These are phyloP conservation scores for Alternaria sp. DNA, from an alignment of 2,329 filamentous ascomycete species.

Conservation along the genomic window DNA sequence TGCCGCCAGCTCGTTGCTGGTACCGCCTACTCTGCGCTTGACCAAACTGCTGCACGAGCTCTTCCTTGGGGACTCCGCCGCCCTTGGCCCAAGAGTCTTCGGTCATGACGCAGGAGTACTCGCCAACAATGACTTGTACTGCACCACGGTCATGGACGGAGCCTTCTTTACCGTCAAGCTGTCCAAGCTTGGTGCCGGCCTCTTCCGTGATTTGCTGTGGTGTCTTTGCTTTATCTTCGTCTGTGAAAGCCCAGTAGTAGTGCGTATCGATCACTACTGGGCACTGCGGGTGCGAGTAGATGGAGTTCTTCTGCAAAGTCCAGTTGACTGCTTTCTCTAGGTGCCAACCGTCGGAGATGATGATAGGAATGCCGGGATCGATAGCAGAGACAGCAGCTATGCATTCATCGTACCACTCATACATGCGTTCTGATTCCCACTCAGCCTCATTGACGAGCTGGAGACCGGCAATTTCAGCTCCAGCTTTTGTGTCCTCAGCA, in stretches of 20 bases:
- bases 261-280: slow-evolving; percentile 66
- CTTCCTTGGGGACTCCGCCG: slow-evolving; percentile 43
- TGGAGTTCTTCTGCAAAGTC: slow-evolving; percentile 50
- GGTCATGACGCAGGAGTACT: slow-evolving; percentile 64
- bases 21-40: slow-evolving; percentile 57
- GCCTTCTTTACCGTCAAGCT: slow-evolving; percentile 57
- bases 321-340: slow-evolving; percentile 55
- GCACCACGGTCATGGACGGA: slow-evolving; percentile 58
- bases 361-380: slow-evolving; percentile 59
- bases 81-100: slow-evolving; percentile 56
- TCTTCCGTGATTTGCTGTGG: slow-evolving; percentile 60
- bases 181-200: slow-evolving; percentile 51
- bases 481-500: slow-evolving; percentile 53
- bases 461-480: slow-evolving; percentile 59
- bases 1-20: slow-evolving; percentile 58
- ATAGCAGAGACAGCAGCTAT: slow-evolving; percentile 56
- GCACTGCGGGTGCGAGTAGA: slow-evolving; percentile 39
- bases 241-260: slow-evolving; percentile 65
- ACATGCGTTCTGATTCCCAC: slow-evolving; percentile 59
- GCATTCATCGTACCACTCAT: slow-evolving; percentile 62
- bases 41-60: slow-evolving; percentile 56
- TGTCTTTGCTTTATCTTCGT: slow-evolving; percentile 57
- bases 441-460: slow-evolving; percentile 65
- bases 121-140: slow-evolving; percentile 60
- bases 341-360: slow-evolving; percentile 66